phyloP scores from a whole-genome alignment of 495 filamentous ascomycete species.

The Talaromyces proteolyticus region DNA sequence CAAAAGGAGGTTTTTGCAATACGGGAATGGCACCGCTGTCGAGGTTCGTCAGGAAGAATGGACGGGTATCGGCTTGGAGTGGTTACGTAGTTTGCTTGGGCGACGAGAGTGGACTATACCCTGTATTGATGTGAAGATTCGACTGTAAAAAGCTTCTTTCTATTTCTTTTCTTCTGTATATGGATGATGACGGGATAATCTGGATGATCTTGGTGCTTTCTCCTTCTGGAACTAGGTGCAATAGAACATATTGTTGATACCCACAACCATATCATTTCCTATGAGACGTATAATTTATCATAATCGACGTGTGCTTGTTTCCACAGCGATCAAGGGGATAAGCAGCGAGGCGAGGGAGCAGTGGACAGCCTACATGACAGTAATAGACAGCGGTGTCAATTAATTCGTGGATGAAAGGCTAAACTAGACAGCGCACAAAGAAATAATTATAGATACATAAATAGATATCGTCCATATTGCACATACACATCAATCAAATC shows the following conservation, averaged over 20 bases:
- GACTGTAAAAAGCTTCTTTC: slow-evolving; percentile 41
- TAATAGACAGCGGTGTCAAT: too few relatives aligned
- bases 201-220: not conserved
- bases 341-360: too few relatives aligned
- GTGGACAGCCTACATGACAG: too few relatives aligned
- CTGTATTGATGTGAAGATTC: slow-evolving; percentile 75
- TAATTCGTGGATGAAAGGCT: too few relatives aligned
- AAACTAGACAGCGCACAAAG: too few relatives aligned
- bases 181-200: not conserved
- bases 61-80: slow-evolving; percentile 78
- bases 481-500: not conserved
- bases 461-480: not conserved
- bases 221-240: not conserved
- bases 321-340: too few relatives aligned
- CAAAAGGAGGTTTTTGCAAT: slow-evolving; percentile 31
- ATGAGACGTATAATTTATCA: not conserved
- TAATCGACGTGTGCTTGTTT: not conserved
- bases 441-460: too few relatives aligned
- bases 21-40: not conserved
- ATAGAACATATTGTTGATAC: not conserved
- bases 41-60: slow-evolving; percentile 44
- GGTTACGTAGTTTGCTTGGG: slow-evolving; percentile 71
- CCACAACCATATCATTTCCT: not conserved
- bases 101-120: slow-evolving; percentile 75
- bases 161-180: not conserved